Evolutionary conservation across 495 filamentous ascomycete genomes (phyloP), one percentile per base, ranked within the genome.

Genomic region (Hyaloscypha finlandica): DNA sequence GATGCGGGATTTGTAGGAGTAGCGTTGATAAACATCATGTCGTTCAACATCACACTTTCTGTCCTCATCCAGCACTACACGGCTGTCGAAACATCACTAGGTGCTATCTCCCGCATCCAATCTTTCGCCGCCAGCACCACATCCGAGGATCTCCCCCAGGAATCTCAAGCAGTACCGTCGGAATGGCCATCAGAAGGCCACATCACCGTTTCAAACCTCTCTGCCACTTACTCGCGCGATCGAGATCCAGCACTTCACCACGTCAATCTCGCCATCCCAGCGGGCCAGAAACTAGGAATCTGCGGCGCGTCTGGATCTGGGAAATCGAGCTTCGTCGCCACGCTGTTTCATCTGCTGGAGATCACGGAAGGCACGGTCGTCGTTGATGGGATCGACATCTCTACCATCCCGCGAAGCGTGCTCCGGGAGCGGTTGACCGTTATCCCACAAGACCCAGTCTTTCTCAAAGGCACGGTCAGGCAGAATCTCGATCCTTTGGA

Each of bases 21-120:
- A 8, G 84, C 86, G 1, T 67, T 89, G 22, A 69, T 84, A 33
- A 87, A 86, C 56, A 66, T 89, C 35, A 82, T 9, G 56, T 35
- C 56, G 8, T 59, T 59, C 32, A 59, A 37, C 9, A 59, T 37
- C 30, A 59, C 56, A 6, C 56, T 59, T 3, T 59, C 56, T 9
- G 56, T 33, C 6, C 14, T 59, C 8, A 59, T 59, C 31, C 22
- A 33, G n/a, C 22, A 59, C 31, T 86, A 78, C 77, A 83, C 83
- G 0, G 65, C 73, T n/a, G 67, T 86, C 9, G 85, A 87, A 61
- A 81, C 80, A 2, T 85, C 79, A 0, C 74, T 87, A 9, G 85
- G 84, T 0, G 83, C 84, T 0, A 71, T 87, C 9, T 72, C 81
- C 0, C 73, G 84, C 6, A 68, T 86, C 1, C 73, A 74, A 62